phyloP scores from a whole-genome alignment of 179 eudicot species.

The Carnegiea gigantea region DNA sequence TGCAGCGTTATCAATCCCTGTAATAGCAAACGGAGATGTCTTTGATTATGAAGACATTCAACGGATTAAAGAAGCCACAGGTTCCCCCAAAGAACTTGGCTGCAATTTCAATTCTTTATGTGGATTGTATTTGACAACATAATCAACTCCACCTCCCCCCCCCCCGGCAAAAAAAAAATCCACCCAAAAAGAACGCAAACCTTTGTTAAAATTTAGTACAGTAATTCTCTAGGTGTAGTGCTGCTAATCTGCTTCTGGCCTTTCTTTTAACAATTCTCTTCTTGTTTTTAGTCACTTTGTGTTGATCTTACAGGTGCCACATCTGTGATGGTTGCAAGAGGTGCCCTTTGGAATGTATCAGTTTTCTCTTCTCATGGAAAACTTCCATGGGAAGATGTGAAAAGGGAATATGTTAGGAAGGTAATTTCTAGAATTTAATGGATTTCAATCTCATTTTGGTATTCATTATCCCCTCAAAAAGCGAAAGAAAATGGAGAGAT shows the following conservation, averaged over 20 bases:
- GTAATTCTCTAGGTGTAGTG: neutral
- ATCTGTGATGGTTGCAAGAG: slow-evolving; percentile 95
- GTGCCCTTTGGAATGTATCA: slow-evolving; percentile 95
- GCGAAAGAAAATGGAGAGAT: too few relatives aligned
- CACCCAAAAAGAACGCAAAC: too few relatives aligned
- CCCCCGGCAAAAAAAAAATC: neutral
- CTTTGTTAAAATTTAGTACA: neutral
- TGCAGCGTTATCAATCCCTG: slow-evolving; percentile 80
- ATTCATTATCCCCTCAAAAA: too few relatives aligned
- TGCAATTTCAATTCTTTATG: neutral
- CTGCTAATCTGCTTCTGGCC: neutral
- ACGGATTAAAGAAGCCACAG: slow-evolving; percentile 64
- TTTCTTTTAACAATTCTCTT: neutral
- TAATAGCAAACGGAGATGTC: slow-evolving; percentile 92
- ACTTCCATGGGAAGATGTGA: slow-evolving; percentile 72
- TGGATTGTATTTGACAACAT: neutral
- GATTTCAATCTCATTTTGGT: too few relatives aligned
- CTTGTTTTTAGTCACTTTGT: neutral
- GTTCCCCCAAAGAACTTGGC: slow-evolving; percentile 25
- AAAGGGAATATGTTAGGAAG: slow-evolving; percentile 81
- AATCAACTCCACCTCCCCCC: neutral
- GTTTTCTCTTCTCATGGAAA: slow-evolving; percentile 73
- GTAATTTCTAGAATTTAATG: slow-evolving; percentile 31
- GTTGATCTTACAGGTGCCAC: slow-evolving; percentile 63
- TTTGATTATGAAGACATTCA: slow-evolving; percentile 75